Base-by-base conservation (phyloP, 208 protist species). In the Wallacemonas sp. region DNA sequence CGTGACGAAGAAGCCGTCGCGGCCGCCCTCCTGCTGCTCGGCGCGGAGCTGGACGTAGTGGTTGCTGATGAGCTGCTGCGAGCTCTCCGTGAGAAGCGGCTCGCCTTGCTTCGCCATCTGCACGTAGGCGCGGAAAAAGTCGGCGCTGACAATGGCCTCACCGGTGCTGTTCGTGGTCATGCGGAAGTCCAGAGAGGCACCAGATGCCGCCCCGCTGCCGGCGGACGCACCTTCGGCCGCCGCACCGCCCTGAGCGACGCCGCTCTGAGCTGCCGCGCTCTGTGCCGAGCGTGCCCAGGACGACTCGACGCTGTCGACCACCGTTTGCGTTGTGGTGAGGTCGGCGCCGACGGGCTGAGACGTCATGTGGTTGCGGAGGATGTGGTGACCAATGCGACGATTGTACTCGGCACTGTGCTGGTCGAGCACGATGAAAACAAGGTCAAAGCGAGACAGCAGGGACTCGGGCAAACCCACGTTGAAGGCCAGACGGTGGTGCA, bases 401-500 rank as follows among this genome's bases (percentile, higher is more conserved):
- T 99, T 98, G 54, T 93, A 77, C 64, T 96, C 81, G 1, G 92
- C 83, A 42, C 93, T 85, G 33, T 95, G 83, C 32, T 91, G 81
- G 74, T 99, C 99, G 4, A 99, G 78, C 1, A 99, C 85, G 70
- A 99, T 99, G 81, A 99, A 99, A 29, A 99, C 89, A 0, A 99
- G 78, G 79, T 99, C 99, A 70, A 99, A 99, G 88, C 99, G 95
- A 5, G 98, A 99, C 24, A 99, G 87, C 19, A 99, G 85, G 1
- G 99, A 99, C 72, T 99, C 98, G 5, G 98, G 98, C 13, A 99
- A 76, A 10, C 85, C 91, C 30, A 99, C 97, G 69, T 99, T 99
- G 46, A 97, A 93, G 13, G 87, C 81, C 15, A 97, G 87, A 15
- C 81, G 81, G 50, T 93, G 88, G 6, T 95, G 75, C 15, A 89